Base-by-base conservation (phyloP, 2,329 filamentous ascomycete genomes). In the Leptographium galeiforme region DNA sequence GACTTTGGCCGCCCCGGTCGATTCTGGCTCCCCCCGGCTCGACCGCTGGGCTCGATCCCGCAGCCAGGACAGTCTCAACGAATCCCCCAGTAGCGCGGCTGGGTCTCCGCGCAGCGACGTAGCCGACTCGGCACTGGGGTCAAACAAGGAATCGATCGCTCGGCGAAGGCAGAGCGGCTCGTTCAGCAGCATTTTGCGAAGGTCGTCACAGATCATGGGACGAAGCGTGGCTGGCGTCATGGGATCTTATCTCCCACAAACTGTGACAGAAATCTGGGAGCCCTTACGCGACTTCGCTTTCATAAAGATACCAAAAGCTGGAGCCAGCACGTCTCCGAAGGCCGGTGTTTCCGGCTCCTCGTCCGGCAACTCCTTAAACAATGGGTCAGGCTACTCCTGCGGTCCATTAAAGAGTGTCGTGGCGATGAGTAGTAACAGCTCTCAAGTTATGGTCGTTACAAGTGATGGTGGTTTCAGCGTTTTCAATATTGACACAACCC, bases 231-330 rank as follows among this genome's bases (percentile, higher is more conserved):
- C 88, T 18, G 87, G 88, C 6, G 89, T 89, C 8, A 85, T 96
- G 36, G 90, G 90, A 6, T 89, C 88, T 0, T 98, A 98, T 65
- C 74, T 98, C 2, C 93, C 93, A 0, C 87, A 87, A 63, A 91
- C 90, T 1, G 89, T 98, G 6, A 91, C 91, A 1, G 91, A 97
- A 68, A 96, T 97, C 77, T 97, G 90, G 90, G 93, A 98, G 63
- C 93, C 93, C 0, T 74, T 85, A 56, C 81, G 93, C 53, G 93
- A 98, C 68, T 98, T 98, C 70, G 93, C 93, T 1, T 97, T 88
- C 76, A 90, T 97, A 63, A 95, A 93, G 66, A 80, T 98, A 48
- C 91, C 91, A 14, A 88, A 85, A 63, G 61, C 63, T 54, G 57
- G 69, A 3, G 57, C 69, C 33, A 61, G 63, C 30, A 57, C 59